phyloP scores from a whole-genome alignment of 345 rosid genomes.

The Heritiera fomes region DNA sequence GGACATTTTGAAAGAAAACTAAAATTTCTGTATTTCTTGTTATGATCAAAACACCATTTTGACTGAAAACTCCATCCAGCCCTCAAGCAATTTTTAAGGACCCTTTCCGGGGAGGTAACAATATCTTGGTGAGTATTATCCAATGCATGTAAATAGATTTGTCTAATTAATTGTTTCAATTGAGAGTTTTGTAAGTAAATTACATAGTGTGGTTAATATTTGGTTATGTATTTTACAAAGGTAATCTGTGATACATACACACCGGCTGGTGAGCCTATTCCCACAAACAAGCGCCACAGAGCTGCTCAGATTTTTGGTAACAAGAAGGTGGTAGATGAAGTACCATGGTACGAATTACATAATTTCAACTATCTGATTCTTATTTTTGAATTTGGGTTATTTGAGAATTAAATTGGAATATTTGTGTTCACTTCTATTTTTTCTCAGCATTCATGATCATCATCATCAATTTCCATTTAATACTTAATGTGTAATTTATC shows the following conservation, averaged over 20 bases:
- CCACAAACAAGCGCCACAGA: conserved; percentile 89
- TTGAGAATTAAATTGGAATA: neutral
- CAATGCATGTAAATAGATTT: neutral
- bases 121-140: conserved; percentile 74
- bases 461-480: neutral
- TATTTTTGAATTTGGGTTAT: neutral
- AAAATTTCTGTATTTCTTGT: conserved; percentile 1
- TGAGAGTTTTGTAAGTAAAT: neutral
- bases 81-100: conserved; percentile 97
- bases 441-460: neutral
- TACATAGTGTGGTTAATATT: conserved; percentile 9
- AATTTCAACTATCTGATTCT: neutral
- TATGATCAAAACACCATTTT: conserved; percentile 17
- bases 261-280: conserved; percentile 97
- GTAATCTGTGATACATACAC: conserved; percentile 91
- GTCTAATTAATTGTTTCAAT: neutral
- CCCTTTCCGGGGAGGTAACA: conserved; percentile 97
- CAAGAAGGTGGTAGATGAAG: conserved; percentile 62
- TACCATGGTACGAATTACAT: conserved; percentile 67
- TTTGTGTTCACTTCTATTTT: neutral
- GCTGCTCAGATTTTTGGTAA: conserved; percentile 81
- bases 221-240: conserved; percentile 36
- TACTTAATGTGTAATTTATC: neutral
- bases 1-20: conserved; percentile 31
- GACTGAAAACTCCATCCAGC: conserved; percentile 40